Evolutionary conservation across 2,329 filamentous ascomycete genomes (phyloP), one percentile per base, ranked within the genome.

Genomic region (Sporothrix schenckii): DNA sequence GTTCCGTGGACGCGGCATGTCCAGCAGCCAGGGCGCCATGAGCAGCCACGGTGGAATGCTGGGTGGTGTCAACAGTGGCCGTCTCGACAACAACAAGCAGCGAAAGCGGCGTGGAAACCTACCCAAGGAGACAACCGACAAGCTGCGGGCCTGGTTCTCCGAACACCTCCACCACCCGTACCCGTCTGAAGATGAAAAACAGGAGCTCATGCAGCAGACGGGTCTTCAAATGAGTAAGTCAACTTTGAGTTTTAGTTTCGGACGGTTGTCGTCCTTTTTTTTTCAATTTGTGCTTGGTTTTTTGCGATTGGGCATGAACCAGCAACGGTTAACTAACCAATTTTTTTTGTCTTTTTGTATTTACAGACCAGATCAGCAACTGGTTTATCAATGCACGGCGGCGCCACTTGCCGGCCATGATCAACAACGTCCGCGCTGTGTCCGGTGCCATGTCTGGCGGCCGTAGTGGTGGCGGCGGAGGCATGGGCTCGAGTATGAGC

Each of bases 61-160:
- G 5, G 19, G 41, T 5, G 66, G 78, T 50, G 14, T 41, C 34
- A n/a, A 19, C 52, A 47, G 21, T 27, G 39, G 39, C 58, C 58
- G 58, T 19, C n/a, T 63, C 73, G 80, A 77, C 2, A 85, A 86
- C 70, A 80, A 77, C 71, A 87, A 85, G 77, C 84, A 84, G 74
- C 81, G 87, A 44, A 89, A 88, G 78, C 85, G 93, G 68, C 86
- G 93, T 52, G 93, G 93, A 1, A 97, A 97, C 76, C 83, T 97
- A 3, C 93, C 93, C n/a, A 96, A 96, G 77, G 91, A 93, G 69
- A 92, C 92, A 0, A 97, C 93, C 0, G 91, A 94, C 77, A 89
- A 92, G 74, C 83, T 97, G 53, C 88, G 91, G 69, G 83, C 87
- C 0, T 97, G 93, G 93, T 94, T 96, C 74, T 80, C 89, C 67